Percentiles rank a stretch among this genome's conserved stretches.
Evolutionary conservation across 257 asterid genomes (phyloP).

Genomic region (Eustoma russellianum): DNA sequence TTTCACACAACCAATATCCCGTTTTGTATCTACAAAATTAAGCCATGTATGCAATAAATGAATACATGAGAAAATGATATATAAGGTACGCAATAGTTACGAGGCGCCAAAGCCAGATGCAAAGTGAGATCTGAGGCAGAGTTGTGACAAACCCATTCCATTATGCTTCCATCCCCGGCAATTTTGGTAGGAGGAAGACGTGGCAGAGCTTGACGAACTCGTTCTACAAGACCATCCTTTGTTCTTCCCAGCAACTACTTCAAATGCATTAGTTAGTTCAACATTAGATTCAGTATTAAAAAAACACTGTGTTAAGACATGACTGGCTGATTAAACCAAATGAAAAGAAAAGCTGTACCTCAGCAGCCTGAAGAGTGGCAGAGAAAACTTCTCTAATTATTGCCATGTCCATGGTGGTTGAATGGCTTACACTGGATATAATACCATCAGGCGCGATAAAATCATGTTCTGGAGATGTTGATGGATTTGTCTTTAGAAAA

Average conservation of each 20-base stretch:
- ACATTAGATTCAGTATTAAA: background rate
- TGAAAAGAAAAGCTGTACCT: slow-evolving; percentile 28
- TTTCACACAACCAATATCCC: too few species aligned
- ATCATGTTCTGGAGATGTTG: slow-evolving; percentile 73
- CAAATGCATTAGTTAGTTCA: background rate
- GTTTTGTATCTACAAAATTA: too few species aligned
- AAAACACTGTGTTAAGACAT: background rate
- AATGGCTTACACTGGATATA: slow-evolving; percentile 65
- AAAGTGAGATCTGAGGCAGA: background rate
- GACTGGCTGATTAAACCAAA: background rate
- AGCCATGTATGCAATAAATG: too few species aligned
- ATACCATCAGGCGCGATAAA: slow-evolving; percentile 67
- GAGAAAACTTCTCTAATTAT: slow-evolving; percentile 58
- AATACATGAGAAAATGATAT: too few species aligned
- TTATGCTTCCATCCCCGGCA: slow-evolving; percentile 61
- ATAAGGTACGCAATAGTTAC: too few species aligned
- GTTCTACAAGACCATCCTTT: slow-evolving; percentile 32
- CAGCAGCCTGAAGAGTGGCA: slow-evolving; percentile 51
- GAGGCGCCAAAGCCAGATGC: background rate
- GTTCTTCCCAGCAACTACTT: slow-evolving; percentile 55
- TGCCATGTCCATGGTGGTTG: slow-evolving; percentile 75
- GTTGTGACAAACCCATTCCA: slow-evolving; percentile 67
- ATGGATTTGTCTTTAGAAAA: slow-evolving; percentile 70
- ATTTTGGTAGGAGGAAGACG: slow-evolving; percentile 51
- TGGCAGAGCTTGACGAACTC: slow-evolving; percentile 51